phyloP scores from a whole-genome alignment of 2,329 filamentous ascomycete species.

The Drechslerella coelobrocha region DNA sequence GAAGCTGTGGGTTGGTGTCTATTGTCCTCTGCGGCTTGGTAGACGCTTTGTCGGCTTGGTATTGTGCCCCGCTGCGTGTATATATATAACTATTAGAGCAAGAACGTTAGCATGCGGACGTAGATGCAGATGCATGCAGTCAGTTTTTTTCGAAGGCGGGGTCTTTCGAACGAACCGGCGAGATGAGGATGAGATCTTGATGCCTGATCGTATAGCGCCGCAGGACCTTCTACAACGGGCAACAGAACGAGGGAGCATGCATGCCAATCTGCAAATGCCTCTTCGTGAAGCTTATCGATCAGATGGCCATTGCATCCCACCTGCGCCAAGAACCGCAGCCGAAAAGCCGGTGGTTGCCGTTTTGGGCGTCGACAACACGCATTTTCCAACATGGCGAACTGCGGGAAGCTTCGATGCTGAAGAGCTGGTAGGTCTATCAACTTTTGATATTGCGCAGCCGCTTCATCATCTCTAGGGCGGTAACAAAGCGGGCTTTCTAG shows the following conservation, averaged over 20 bases:
- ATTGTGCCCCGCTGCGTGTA: slow-evolving; percentile 26
- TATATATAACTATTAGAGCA: not conserved
- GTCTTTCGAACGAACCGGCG: slow-evolving; percentile 18
- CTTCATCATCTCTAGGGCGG: too few species aligned
- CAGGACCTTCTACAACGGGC: slow-evolving; percentile 44
- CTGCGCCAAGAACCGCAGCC: slow-evolving; percentile 20
- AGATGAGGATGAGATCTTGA: slow-evolving; percentile 20
- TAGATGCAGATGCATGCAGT: too few species aligned
- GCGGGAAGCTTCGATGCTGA: not conserved
- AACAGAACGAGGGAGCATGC: slow-evolving; percentile 18
- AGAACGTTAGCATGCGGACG: not conserved
- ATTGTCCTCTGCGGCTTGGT: not conserved
- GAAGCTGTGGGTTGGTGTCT: not conserved
- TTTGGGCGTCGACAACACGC: slow-evolving; percentile 20
- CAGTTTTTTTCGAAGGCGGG: not conserved
- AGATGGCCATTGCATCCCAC: slow-evolving; percentile 16
- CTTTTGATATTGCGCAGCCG: too few species aligned
- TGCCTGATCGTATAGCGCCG: slow-evolving; percentile 19
- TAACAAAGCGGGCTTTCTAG: too few species aligned
- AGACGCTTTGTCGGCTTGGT: slow-evolving; percentile 4
- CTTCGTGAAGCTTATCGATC: slow-evolving; percentile 38
- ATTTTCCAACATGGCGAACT: slow-evolving; percentile 29
- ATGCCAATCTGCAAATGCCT: slow-evolving; percentile 18
- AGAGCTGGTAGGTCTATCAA: not conserved
- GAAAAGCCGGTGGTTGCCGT: slow-evolving; percentile 41